Evolutionary conservation across 1,139 yeast genomes (phyloP), one percentile per base, ranked within the genome.

Genomic region (Suhomyces wounanorum): DNA sequence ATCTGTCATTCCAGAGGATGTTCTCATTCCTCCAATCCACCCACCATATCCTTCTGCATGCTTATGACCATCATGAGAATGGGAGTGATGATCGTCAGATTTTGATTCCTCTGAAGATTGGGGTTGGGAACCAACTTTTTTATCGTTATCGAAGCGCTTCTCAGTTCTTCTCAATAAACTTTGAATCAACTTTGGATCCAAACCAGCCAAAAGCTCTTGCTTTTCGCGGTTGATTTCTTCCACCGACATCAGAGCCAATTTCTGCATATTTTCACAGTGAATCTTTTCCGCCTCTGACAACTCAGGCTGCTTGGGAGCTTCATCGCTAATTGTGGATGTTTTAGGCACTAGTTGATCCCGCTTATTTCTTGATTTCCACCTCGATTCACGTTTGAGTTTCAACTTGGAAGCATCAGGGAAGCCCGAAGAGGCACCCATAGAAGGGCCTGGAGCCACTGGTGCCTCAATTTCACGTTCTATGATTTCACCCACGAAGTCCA

Each of bases 401-500:
- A 65, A 55, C 41, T 55, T 64, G 11, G 59, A 66, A 18, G 75
- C 70, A 36, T 61, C 66, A 0, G 85, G 85, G 56, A 79, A 81
- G 36, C 84, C 85, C 40, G 62, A 52, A 41, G 55, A 54, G 7
- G 43, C 46, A 41, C 50, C 41, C 10, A 41, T 30, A 28, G 54
- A 57, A 9, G 66, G 61, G 3, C 57, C 64, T 13, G 78, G 77
- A 14, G 63, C 69, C 41, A 62, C 63, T 0, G 79, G 77, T 1
- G 70, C 68, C 18, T 59, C 69, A 0, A 73, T 72, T 36, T 84
- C 86, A 52, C 78, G 84, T 66, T 88, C 96, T 8, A 88, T 84
- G 42, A 89, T 87, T 52, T 89, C 96, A 9, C 90, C 89, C 17
- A 87, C 70, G 58, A 85, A 73, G 66, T 87, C 88, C 94, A 87